A percentile compares a stretch with the other conserved stretches of the same genome.
phyloP scores from a whole-genome alignment of 148 eudicot species.

The Persicaria tinctoria region DNA sequence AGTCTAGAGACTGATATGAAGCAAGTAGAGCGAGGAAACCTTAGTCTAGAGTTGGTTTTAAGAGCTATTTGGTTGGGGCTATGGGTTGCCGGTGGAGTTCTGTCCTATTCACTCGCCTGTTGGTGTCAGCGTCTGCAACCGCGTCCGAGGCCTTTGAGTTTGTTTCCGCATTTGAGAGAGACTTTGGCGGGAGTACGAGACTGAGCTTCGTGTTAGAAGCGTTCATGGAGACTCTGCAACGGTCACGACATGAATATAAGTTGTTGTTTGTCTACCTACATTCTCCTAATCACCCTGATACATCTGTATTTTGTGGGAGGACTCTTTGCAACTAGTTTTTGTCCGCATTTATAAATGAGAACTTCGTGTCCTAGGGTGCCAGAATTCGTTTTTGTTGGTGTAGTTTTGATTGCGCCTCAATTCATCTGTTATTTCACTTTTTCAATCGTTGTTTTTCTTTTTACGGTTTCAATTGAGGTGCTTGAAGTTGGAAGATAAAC shows the following conservation, averaged over 20 bases:
- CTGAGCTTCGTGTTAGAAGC: constrained; percentile 61
- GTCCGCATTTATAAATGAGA: constrained; percentile 65
- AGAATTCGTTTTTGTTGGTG: constrained; percentile 23
- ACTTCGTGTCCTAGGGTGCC: constrained; percentile 79
- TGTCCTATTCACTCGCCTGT: constrained; percentile 53
- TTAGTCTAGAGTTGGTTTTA: constrained; percentile 51
- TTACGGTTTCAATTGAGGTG: constrained; percentile 26
- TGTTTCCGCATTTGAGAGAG: constrained; percentile 55
- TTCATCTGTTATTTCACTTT: neutral
- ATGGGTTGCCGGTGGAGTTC: constrained; percentile 80
- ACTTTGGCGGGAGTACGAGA: constrained; percentile 32
- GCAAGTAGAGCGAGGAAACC: constrained; percentile 10
- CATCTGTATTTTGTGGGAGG: constrained; percentile 52
- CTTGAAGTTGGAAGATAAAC: constrained; percentile 21
- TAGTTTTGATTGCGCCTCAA: neutral
- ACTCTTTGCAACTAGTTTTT: constrained; percentile 48
- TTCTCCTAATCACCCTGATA: constrained; percentile 81
- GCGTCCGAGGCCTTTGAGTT: constrained; percentile 56
- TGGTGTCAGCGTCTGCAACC: constrained; percentile 38
- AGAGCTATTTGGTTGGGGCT: constrained; percentile 73
- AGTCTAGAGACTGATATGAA: constrained; percentile 11
- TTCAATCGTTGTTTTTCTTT: neutral
- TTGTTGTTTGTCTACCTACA: constrained; percentile 76
- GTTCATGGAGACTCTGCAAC: constrained; percentile 84
- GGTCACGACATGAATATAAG: constrained; percentile 65